Conservation (phyloP, 768 basidiomycete species). For the Clavaria fumosa region DNA sequence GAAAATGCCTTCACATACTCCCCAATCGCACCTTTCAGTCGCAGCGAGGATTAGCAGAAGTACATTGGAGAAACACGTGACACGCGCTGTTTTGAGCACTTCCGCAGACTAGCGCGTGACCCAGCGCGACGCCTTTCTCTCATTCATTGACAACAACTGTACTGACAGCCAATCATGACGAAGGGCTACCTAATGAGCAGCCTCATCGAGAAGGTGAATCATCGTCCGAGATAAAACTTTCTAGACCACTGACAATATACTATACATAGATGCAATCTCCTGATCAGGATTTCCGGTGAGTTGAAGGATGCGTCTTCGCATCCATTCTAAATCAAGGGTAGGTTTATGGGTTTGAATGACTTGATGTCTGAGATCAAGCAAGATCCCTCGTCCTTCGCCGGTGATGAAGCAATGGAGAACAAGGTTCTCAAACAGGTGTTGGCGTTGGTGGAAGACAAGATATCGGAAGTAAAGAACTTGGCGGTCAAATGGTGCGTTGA, state of each 20-base stretch:
- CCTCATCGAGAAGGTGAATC: slow-evolving; percentile 60
- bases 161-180: slow-evolving; percentile 35
- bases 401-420: slow-evolving; percentile 77
- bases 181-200: slow-evolving; percentile 76
- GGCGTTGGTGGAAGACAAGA: slow-evolving; percentile 80
- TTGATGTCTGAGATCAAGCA: slow-evolving; percentile 77
- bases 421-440: slow-evolving; percentile 77
- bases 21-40: too few species aligned
- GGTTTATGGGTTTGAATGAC: slow-evolving; percentile 96
- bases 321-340: slow-evolving; percentile 18
- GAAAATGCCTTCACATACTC: too few species aligned
- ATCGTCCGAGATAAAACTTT: neutral
- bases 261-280: slow-evolving; percentile 64
- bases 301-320: slow-evolving; percentile 15
- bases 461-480: slow-evolving; percentile 96
- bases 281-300: slow-evolving; percentile 81
- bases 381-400: slow-evolving; percentile 57
- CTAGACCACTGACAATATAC: neutral
- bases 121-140: too few species aligned
- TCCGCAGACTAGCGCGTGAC: too few species aligned
- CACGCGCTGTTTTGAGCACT: too few species aligned
- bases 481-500: slow-evolving; percentile 81
- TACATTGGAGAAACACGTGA: too few species aligned
- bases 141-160: too few species aligned
- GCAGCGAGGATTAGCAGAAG: too few species aligned